Conservation (phyloP, 1,284 basidiomycete genomes). For the Tilletiopsis washingtonensis region DNA sequence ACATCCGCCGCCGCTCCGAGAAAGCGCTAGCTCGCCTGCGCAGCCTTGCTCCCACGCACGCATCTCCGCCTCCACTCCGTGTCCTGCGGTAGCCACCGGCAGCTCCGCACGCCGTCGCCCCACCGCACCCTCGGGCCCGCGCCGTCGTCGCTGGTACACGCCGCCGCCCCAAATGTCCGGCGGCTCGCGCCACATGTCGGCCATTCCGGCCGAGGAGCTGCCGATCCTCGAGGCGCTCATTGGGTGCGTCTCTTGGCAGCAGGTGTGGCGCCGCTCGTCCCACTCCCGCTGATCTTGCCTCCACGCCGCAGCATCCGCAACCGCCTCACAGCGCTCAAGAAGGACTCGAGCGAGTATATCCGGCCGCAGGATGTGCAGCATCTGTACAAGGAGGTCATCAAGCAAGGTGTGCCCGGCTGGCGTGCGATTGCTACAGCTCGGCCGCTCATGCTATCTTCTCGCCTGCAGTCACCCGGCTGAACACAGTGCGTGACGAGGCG, state of each 20-base stretch:
- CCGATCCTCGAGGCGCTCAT: constrained; percentile 92
- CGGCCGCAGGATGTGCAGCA: constrained; percentile 86
- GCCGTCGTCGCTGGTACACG: too few species aligned
- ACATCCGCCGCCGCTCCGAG: too few species aligned
- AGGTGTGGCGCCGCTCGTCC: not conserved
- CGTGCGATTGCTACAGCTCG: not conserved
- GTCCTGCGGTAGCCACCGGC: too few species aligned
- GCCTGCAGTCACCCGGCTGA: constrained; percentile 72
- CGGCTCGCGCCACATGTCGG: constrained; percentile 24
- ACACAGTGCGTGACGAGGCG: constrained; percentile 69
- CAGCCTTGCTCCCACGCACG: too few species aligned
- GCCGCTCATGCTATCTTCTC: constrained; percentile 16
- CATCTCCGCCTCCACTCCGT: too few species aligned
- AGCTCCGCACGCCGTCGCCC: too few species aligned
- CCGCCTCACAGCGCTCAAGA: constrained; percentile 70
- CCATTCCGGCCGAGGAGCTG: constrained; percentile 57
- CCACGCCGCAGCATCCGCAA: constrained; percentile 68
- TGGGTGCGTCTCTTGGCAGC: constrained; percentile 57
- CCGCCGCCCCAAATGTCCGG: too few species aligned
- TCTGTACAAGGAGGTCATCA: constrained; percentile 86
- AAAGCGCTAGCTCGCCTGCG: too few species aligned
- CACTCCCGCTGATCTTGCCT: constrained; percentile 50
- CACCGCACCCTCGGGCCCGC: too few species aligned
- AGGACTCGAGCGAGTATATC: constrained; percentile 78
- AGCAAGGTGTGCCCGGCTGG: constrained; percentile 63